Evolutionary conservation across 371 early-diverging fungal genomes (phyloP), one percentile per base, ranked within the genome.

Genomic region (Chytridium lagenaria): DNA sequence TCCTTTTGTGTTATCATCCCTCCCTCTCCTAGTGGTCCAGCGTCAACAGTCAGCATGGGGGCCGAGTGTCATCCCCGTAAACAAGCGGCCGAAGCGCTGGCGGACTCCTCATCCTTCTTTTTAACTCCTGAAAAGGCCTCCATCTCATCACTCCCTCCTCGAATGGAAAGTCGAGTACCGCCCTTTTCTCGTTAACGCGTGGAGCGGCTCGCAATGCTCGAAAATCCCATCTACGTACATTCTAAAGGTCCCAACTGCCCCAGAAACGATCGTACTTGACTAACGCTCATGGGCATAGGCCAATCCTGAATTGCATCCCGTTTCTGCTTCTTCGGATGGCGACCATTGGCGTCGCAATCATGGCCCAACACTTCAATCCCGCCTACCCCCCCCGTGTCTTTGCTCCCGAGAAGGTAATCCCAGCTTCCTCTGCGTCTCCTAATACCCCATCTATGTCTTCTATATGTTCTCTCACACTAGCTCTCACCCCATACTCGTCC

Each of bases 1-100:
- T 55, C 72, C 68, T 31, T 40, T 59, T 55, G 57, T 50, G 31
- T 67, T 34, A 34, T 66, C 59, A 26, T 57, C 68, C 68, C n/a
- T 34, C 66, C 59, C 49, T 38, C 65, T 2, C 70, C 76, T 1
- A 36, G 1, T 23, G 71, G 67, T 16, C 52, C 52, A 7, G 36
- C 70, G 51, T 67, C 76, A n/a, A 68, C 65, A 1, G 71, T 75
- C 39, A 71, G 49, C n/a, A 64, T 38, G 31, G 66, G 31, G 39
- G 66, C 22, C 67, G 26, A 2, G 51, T 36, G 1, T 63, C 65
- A 28, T 63, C 67, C 1, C 40, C 34, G 28, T 70, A 66, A 3
- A 30, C 31, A 2, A 68, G 22, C 16, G 50, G 39, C 19, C 69
- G 34, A 30, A 70, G 39, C 19, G 69, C 66, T 2, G 65, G 67